Conservation (phyloP, 768 basidiomycete genomes). For the Clathrus columnatus region DNA sequence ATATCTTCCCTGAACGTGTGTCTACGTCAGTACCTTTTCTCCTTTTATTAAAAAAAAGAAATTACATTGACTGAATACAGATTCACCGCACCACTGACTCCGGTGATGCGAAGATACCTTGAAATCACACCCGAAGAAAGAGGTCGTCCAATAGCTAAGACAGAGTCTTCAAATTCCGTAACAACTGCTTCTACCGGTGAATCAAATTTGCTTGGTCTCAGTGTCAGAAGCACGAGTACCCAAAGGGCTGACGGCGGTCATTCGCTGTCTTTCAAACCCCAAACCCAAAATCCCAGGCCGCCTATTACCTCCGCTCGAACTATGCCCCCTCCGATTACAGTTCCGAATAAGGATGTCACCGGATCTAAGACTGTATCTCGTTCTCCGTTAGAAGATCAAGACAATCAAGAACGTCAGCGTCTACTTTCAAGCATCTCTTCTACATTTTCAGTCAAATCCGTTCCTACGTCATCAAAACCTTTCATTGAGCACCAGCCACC, state of each 20-base stretch:
- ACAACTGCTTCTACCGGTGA: background rate
- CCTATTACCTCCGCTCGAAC: background rate
- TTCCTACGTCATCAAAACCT: background rate
- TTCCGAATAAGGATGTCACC: background rate
- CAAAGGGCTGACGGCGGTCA: background rate
- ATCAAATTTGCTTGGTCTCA: background rate
- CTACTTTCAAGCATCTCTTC: constrained; percentile 5
- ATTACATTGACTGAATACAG: constrained; percentile 28
- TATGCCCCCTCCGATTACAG: constrained; percentile 2
- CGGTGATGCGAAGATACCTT: constrained; percentile 69
- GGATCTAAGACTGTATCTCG: background rate
- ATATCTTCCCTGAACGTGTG: constrained; percentile 58
- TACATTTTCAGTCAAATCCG: constrained; percentile 6
- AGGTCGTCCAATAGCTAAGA: background rate
- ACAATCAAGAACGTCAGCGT: constrained; percentile 3
- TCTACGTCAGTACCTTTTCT: constrained; percentile 44
- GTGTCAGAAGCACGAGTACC: background rate
- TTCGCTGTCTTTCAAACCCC: background rate
- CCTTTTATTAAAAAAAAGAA: background rate
- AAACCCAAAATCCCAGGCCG: background rate
- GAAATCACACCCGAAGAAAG: constrained; percentile 30
- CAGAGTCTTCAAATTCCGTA: background rate
- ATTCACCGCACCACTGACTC: constrained; percentile 65
- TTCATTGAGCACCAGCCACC: background rate
- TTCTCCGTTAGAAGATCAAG: background rate